Evolutionary conservation across 1,139 yeast genomes (phyloP).

Genomic region (Geotrichum phurueaensis): DNA sequence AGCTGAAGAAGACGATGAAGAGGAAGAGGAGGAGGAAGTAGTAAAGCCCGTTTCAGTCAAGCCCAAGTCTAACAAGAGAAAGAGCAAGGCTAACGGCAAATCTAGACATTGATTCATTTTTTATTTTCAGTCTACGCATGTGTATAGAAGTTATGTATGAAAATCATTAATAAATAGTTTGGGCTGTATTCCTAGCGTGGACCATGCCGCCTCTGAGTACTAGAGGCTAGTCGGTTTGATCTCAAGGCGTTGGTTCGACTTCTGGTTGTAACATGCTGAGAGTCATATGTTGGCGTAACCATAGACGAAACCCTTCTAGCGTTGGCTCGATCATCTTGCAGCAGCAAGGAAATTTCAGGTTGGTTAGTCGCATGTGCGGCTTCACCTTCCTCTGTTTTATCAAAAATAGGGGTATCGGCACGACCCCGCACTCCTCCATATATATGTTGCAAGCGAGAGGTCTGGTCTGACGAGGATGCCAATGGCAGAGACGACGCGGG

Average conservation of each 20-base stretch:
- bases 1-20: conserved; percentile 27
- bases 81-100: conserved; percentile 17
- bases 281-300: conserved; percentile 6
- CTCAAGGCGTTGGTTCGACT: conserved; percentile 10
- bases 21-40: conserved; percentile 2
- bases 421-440: background rate
- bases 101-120: background rate
- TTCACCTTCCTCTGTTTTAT: background rate
- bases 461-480: background rate
- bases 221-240: conserved; percentile 6
- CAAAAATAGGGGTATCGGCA: background rate
- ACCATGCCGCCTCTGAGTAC: conserved; percentile 5
- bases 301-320: conserved; percentile 7
- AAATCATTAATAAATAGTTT: conserved; percentile 2
- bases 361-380: background rate
- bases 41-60: conserved; percentile 22
- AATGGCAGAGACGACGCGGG: background rate
- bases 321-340: conserved; percentile 6
- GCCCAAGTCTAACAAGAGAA: conserved; percentile 7
- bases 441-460: background rate
- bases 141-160: background rate
- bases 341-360: background rate
- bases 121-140: background rate
- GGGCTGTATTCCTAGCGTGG: background rate
- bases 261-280: conserved; percentile 5